Evolutionary conservation across 805 yeast genomes (phyloP).

Genomic region (Yarrowia sp.): DNA sequence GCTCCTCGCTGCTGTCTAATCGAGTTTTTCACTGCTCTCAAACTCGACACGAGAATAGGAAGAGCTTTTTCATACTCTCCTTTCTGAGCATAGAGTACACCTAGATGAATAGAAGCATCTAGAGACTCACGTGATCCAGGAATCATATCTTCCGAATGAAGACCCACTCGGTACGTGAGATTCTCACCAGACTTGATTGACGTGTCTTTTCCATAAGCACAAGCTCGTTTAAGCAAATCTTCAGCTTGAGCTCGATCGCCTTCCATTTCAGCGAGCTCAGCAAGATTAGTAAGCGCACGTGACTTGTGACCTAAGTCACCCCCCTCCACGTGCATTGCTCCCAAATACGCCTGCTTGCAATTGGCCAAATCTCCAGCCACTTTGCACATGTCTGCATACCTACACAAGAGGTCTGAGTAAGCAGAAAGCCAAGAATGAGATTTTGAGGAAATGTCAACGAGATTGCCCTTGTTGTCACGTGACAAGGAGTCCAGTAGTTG

Average conservation of each 20-base stretch:
- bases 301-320: neutral
- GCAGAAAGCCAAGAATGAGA: neutral
- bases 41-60: neutral
- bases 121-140: constrained; percentile 15
- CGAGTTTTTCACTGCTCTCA: constrained; percentile 17
- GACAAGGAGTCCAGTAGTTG: neutral
- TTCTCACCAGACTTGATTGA: neutral
- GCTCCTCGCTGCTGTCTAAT: constrained; percentile 13
- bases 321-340: neutral
- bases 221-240: neutral
- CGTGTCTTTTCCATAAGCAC: constrained; percentile 14
- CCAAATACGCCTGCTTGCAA: constrained; percentile 9
- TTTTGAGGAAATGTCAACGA: neutral
- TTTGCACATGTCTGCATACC: constrained; percentile 22
- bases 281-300: neutral
- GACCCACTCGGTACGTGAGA: constrained; percentile 1
- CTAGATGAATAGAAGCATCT: constrained; percentile 10
- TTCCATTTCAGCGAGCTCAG: constrained; percentile 11
- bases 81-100: neutral
- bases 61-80: constrained; percentile 4
- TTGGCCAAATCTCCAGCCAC: neutral
- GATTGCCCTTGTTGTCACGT: constrained; percentile 10
- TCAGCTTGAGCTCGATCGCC: neutral
- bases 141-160: constrained; percentile 4
- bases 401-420: constrained; percentile 9